Evolutionary conservation across 768 basidiomycete genomes (phyloP).

Genomic region (Paxillus involutus): DNA sequence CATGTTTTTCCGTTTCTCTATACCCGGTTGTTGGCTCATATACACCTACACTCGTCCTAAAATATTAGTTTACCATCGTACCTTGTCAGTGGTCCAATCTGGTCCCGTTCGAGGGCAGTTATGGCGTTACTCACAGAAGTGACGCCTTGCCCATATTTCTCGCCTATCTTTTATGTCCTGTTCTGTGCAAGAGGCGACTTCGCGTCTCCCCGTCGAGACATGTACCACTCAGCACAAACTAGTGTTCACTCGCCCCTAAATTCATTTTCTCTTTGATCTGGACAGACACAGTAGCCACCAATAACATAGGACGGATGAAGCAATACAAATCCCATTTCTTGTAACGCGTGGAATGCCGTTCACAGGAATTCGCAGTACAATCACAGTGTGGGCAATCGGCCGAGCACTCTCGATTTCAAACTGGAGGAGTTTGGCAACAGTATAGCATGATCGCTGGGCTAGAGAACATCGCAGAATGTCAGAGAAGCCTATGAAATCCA

Average conservation of each 20-base stretch:
- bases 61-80: constrained; percentile 11
- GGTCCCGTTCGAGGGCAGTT: constrained; percentile 9
- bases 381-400: background rate
- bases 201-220: constrained; percentile 2
- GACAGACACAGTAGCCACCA: background rate
- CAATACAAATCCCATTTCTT: background rate
- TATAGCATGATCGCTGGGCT: background rate
- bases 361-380: background rate
- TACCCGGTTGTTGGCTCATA: constrained; percentile 7
- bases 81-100: constrained; percentile 1
- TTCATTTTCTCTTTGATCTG: background rate
- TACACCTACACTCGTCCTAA: constrained; percentile 4
- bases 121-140: background rate
- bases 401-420: background rate
- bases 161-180: background rate
- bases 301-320: constrained; percentile 2
- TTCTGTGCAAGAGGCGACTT: background rate
- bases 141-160: constrained; percentile 3
- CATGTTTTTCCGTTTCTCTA: constrained; percentile 8
- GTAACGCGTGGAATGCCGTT: background rate
- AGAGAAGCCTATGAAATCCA: background rate
- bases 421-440: background rate
- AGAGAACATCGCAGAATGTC: constrained; percentile 1
- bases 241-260: background rate
- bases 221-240: constrained; percentile 13